Evolutionary conservation across 2,329 filamentous ascomycete species (phyloP), one percentile per base, ranked within the genome.

Genomic region (Bipolaris bicolor): DNA sequence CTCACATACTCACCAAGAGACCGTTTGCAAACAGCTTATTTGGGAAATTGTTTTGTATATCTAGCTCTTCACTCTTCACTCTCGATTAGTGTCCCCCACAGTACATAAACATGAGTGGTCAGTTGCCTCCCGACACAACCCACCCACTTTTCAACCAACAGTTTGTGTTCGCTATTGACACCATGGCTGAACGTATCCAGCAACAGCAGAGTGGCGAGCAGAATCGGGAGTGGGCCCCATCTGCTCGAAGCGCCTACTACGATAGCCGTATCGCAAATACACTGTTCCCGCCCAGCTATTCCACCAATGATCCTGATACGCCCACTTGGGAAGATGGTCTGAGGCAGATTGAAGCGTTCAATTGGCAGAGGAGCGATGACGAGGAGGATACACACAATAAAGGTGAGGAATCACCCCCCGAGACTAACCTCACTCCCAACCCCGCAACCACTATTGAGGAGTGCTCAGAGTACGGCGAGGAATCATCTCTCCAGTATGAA

Each of bases 341-440:
- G 7, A 47, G 61, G 18, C 56, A 52, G 4, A 73, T 73, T 46
- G 68, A 69, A 2, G 56, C 60, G 1, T 71, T 68, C 18, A 66
- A 72, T 36, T 72, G 71, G 70, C 24, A 18, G 5, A 31, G 7
- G 29, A 31, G 10, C 10, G n/a, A 47, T 6, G 16, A 31, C 11
- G 16, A 18, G 13, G 18, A 31, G 7, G 45, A 43, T 15, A n/a
- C 15, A 5, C 33, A 47, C 46, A 10, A 9, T 2, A 0, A 37
- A 52, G 18, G 20, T 22, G 26, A 33, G 0, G 5, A 41, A 5
- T 15, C 36, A 33, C 31, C 13, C 40, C 18, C 33, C 20, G 41
- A 15, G 13, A 11, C 3, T 22, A 20, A 24, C 5, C 24, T 24
- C 13, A n/a, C 26, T 29, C 11, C 37, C 10, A 10, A 4, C 10